Evolutionary conservation across 345 rosid genomes (phyloP), one percentile per base, ranked within the genome.

Genomic region (Psidium guajava): DNA sequence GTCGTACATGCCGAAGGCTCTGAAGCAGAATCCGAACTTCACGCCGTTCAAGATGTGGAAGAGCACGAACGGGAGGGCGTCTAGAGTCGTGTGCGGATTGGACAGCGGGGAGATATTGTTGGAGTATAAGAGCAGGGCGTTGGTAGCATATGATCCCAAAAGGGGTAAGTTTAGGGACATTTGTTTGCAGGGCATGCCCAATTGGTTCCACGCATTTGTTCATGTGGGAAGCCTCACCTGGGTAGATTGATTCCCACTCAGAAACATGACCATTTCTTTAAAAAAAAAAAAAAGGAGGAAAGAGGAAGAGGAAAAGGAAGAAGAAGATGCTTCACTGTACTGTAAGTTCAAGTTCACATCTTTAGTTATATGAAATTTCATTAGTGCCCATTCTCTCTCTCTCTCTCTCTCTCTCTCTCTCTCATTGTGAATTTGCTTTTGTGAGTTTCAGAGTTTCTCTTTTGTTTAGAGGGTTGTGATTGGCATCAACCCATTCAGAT

Each of bases 121-220:
- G 94, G 96, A 96, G 94, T 93, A 94, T 44, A 95, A 91, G 91
- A 91, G 90, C 89, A 91, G 94, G 80, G 95, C 89, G 84, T 86
- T 96, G 85, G 98, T 91, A 54, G 86, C 92, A 27, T 96, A 90
- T 84, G 96, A 96, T 85, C 97, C 98, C 3, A 93, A 88, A 77
- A 16, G 81, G 20, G 93, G 92, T 61, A 92, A 88, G 82, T 95
- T 95, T 54, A 93, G 90, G 89, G 98, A 96, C 73, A 87, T 96
- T 47, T 57, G 54, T 44, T 88, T 93, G 32, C 85, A 92, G 86
- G 94, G 96, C n/a, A 83, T 88, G 56, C 99, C 98, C 24, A 92
- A 89, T 42, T 94, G 95, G 96, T 96, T 95, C 87, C 95, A 93
- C 52, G 85, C 98, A 36, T 83, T 92, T 80, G 93, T 92, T 87